Conservation (phyloP, 257 asterid genomes). For the Solanum etuberosum region DNA sequence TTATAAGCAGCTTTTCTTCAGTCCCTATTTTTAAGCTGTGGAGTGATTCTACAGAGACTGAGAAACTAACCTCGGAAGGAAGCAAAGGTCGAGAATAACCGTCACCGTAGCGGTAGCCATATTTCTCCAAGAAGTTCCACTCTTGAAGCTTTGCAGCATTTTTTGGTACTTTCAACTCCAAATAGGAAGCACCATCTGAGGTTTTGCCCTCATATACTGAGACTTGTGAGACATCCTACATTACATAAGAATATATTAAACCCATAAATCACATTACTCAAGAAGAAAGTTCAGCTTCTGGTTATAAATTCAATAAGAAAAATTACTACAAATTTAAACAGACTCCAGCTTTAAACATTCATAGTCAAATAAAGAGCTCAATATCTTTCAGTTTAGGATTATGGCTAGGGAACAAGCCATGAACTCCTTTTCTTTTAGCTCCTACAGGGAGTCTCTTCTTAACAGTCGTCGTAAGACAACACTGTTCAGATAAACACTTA, state of each 20-base stretch:
- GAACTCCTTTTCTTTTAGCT: background rate
- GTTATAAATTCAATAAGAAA: background rate
- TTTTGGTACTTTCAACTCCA: conserved; percentile 68
- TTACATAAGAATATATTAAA: background rate
- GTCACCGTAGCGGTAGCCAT: conserved; percentile 73
- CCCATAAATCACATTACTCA: background rate
- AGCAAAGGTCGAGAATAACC: conserved; percentile 56
- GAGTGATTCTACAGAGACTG: background rate
- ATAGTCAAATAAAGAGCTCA: background rate
- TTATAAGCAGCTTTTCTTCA: background rate
- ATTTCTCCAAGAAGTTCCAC: conserved; percentile 71
- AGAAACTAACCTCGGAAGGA: conserved; percentile 66
- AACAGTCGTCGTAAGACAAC: background rate
- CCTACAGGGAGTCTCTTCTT: background rate
- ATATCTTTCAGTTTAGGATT: background rate
- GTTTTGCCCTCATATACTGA: conserved; percentile 49
- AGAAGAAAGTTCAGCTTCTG: background rate
- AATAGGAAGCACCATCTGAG: conserved; percentile 65
- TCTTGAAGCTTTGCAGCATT: conserved; percentile 27
- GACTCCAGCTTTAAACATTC: background rate
- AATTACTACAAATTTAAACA: background rate
- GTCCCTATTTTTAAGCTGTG: background rate
- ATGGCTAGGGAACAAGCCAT: background rate
- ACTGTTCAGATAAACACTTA: background rate
- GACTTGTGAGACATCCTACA: conserved; percentile 67